phyloP scores from a whole-genome alignment of 208 protist species.

The Crithidia fasciculata region DNA sequence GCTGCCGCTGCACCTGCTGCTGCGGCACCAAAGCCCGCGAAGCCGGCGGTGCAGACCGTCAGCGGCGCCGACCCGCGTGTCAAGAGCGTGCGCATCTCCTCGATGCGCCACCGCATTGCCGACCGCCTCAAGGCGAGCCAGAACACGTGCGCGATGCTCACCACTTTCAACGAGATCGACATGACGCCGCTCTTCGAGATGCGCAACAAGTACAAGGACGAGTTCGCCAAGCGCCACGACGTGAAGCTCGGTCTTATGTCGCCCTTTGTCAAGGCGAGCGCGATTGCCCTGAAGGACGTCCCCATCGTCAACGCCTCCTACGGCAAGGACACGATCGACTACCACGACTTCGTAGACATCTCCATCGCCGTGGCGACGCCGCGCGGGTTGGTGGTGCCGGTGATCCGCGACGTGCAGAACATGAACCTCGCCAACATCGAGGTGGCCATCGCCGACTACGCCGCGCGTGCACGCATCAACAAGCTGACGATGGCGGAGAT shows the following conservation, averaged over 20 bases:
- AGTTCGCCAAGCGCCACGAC: constrained; percentile 97
- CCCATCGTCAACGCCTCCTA: constrained; percentile 97
- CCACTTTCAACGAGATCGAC: constrained; percentile 99
- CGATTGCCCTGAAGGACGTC: constrained; percentile 95
- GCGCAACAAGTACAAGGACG: constrained; percentile 97
- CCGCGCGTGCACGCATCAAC: constrained; percentile 89
- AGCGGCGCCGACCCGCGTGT: constrained; percentile 76
- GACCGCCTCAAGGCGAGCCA: constrained; percentile 98
- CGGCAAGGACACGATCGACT: constrained; percentile 96
- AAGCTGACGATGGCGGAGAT: constrained; percentile 97
- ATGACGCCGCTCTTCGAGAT: constrained; percentile 95
- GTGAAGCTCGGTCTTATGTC: constrained; percentile 99
- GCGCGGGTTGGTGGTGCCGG: constrained; percentile 97
- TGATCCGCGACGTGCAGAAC: constrained; percentile 96
- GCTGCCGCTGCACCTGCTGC: constrained; percentile 17
- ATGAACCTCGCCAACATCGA: constrained; percentile 97
- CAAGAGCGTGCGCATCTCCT: constrained; percentile 91
- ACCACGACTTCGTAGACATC: constrained; percentile 98
- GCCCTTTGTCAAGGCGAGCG: constrained; percentile 97
- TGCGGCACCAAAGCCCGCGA: constrained; percentile 36
- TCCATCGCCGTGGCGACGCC: constrained; percentile 98
- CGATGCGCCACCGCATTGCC: constrained; percentile 96
- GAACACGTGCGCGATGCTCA: constrained; percentile 98
- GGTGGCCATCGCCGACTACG: constrained; percentile 93
- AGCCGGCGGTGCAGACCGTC: constrained; percentile 30